Evolutionary conservation across 495 filamentous ascomycete genomes (phyloP).

Genomic region (Terfezia boudieri): DNA sequence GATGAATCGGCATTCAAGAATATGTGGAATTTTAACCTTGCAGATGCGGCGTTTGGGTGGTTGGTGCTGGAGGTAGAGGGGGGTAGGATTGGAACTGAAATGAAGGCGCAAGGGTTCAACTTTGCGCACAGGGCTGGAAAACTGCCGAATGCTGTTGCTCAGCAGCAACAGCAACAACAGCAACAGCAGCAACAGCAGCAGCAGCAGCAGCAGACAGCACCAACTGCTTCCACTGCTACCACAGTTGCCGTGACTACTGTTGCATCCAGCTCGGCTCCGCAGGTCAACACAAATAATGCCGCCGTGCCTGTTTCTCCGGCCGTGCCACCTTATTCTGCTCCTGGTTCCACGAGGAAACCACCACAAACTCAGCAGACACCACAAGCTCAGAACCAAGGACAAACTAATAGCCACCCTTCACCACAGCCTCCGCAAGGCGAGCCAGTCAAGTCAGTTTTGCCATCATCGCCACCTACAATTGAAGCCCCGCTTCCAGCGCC

Average conservation of each 20-base stretch:
- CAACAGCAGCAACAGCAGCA: conserved; percentile 4
- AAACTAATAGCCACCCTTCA: conserved; percentile 22
- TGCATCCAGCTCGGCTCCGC: neutral
- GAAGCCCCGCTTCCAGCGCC: conserved; percentile 24
- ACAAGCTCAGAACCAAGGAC: conserved; percentile 17
- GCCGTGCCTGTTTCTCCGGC: conserved; percentile 9
- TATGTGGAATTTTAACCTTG: conserved; percentile 99
- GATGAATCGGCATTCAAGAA: conserved; percentile 99
- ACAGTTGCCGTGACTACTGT: too few relatives aligned
- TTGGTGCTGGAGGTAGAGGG: conserved; percentile 83
- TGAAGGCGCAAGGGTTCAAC: conserved; percentile 98
- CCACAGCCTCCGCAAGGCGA: conserved; percentile 19
- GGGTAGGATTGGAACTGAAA: conserved; percentile 90
- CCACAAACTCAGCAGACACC: conserved; percentile 13
- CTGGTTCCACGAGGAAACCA: conserved; percentile 16
- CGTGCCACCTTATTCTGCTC: conserved; percentile 4
- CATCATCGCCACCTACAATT: conserved; percentile 17
- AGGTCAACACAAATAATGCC: neutral
- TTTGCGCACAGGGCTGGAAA: conserved; percentile 75
- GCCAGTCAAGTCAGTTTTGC: conserved; percentile 22
- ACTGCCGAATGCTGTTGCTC: conserved; percentile 10
- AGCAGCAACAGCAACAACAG: conserved; percentile 5
- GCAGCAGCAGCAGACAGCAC: neutral
- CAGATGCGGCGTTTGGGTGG: conserved; percentile 92
- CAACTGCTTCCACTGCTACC: too few relatives aligned